These are phyloP conservation scores for maize (Zea mays) DNA, from an alignment of 176 grass and related monocot species.

Conservation along the genomic window Zm-B73-REFERENCE-NAM-5.0 NC_050097.1:14414501-14415000, in stretches of 20 bases:
- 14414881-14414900: background rate
- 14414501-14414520: background rate
- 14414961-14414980: background rate
- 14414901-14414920: background rate
- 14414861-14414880: too few species aligned
- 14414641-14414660: conserved; percentile 5
- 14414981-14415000: background rate
- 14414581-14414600: background rate
- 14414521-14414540: background rate
- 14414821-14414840: background rate
- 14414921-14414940: background rate
- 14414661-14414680: background rate
- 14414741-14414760: background rate
- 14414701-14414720: background rate
- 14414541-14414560: background rate
- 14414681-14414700: background rate
- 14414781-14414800: conserved; percentile 2
- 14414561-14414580: background rate
- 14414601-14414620: background rate
- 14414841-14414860: background rate
- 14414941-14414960: background rate
- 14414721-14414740: background rate
- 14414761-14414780: background rate
- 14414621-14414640: background rate
- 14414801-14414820: background rate